These are phyloP conservation scores for Candida sanyaensis DNA, from an alignment of 1,139 yeast species.

Conservation along the genomic window DNA sequence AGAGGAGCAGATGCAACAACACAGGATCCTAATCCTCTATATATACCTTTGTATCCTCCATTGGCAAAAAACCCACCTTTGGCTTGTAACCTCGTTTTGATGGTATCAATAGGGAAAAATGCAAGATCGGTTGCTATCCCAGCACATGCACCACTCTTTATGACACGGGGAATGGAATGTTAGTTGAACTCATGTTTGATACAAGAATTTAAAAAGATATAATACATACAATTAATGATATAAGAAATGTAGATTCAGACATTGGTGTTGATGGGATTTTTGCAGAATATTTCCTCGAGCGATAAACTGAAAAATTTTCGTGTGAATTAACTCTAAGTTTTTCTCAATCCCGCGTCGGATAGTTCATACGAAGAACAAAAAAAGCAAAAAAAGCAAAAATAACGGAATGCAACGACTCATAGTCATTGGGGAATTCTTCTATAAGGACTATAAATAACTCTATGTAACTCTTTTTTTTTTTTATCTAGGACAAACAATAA, in stretches of 20 bases:
- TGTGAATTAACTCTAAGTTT: too few relatives aligned
- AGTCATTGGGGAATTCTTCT: background rate
- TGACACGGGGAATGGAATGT: background rate
- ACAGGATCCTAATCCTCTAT: slow-evolving; percentile 90
- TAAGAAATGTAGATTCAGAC: slow-evolving; percentile 11
- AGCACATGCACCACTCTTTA: slow-evolving; percentile 87
- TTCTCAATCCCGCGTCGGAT: too few relatives aligned
- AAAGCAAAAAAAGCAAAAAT: too few relatives aligned
- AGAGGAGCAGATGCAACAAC: slow-evolving; percentile 95
- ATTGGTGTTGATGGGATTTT: background rate
- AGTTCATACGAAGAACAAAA: too few relatives aligned
- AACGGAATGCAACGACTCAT: background rate
- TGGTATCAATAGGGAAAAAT: slow-evolving; percentile 94
- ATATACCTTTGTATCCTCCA: slow-evolving; percentile 92
- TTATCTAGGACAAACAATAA: slow-evolving; percentile 22
- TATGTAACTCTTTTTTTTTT: too few relatives aligned
- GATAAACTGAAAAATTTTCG: background rate
- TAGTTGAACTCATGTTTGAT: too few relatives aligned
- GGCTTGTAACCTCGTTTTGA: slow-evolving; percentile 93
- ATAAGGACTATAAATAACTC: too few relatives aligned
- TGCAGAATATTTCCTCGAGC: background rate
- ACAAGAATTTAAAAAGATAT: background rate
- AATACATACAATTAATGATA: slow-evolving; percentile 13
- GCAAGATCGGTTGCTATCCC: slow-evolving; percentile 94
- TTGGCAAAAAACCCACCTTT: slow-evolving; percentile 89